Base-by-base conservation (phyloP, 176 grass and related monocot genomes). In the Elymus sibiricus region DNA sequence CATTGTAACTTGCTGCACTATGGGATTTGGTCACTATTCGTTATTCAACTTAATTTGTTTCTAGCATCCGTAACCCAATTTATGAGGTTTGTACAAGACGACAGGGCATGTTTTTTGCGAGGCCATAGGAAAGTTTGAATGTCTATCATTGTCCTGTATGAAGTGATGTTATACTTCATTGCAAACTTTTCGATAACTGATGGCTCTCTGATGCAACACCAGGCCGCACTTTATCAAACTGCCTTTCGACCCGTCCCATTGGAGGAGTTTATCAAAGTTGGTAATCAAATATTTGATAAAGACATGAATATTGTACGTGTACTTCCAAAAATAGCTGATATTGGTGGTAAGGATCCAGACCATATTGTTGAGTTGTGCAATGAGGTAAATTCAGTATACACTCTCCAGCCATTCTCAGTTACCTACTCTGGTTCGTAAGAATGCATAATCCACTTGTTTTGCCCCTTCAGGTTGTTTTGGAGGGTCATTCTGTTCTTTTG, bases 231-330 rank as follows among this genome's bases (percentile, higher is more conserved):
- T 46, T 98, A 98, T 58, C 88, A 98, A 85, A 98, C 95, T 70
- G 82, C 95, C 82, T 98, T 95, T 84, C 89, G 95, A 58, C 95
- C 95, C 4, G 95, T 98, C 86, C 95, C 93, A 38, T 77, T 98
- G 80, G 95, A 98, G 78, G 95, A 98, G 88, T 98, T 89, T 78
- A 87, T 98, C 32, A 98, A 98, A 95, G 95, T 95, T 56, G 93
- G 93, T 62, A 94, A 94, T 89, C 86, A 92, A 71, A 94, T 98
- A 86, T 98, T 95, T 89, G 87, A 98, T 87, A 95, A 95, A 90
- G 92, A 90, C 60, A 94, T 98, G 91, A 90, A 95, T 28, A 64
- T 85, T 83, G 89, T 98, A 78, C 87, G 93, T 4, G 79, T 83
- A 9, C 89, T 98, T 82, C 87, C 89, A 69, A 98, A 92, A 87